Base-by-base conservation (phyloP, 352 stramenopile species). In the Globisporangium yorkense region DNA sequence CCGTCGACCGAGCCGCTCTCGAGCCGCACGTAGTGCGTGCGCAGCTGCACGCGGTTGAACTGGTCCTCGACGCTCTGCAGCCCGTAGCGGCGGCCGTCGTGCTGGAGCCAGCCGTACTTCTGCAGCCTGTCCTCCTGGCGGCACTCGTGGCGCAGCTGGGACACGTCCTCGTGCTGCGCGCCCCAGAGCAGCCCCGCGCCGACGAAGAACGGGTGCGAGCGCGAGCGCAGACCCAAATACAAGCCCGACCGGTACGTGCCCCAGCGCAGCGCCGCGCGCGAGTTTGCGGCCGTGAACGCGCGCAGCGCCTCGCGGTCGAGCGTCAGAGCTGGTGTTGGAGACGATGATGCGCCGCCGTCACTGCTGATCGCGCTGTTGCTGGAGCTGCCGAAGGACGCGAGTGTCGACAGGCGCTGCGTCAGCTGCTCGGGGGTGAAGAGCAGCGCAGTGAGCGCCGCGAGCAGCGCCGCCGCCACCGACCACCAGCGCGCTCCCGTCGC, bases 141-240 rank as follows among this genome's bases (percentile, higher is more conserved):
- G 56, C 82, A 90, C 56, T 88, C 68, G 64, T 92, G 80, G 43
- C 82, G 67, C 18, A 94, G 59, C 65, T 92, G 81, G 45, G 78
- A 81, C 39, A 88, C 68, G 52, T 90, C 78, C 39, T 90, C 79
- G 46, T 86, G 63, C 52, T 77, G 65, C n/a, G 77, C 82, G 0
- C 66, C 65, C 84, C 84, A 94, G 50, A 94, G 75, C 59, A 94
- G 62, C 40, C 84, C 84, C 0, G 80, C 77, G 0, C 78, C 87
- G 41, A 94, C 70, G 58, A 74, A 84, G 50, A 70, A 69, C 18
- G 84, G 82, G 20, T 63, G 71, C 8, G 84, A 80, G 16, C 83
- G 80, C 21, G 84, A 94, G 24, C 82, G 77, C 35, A 94, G 54
- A 51, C 84, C 82, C 51, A 86, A 81, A 71, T 94, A 94, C n/a